Evolutionary conservation across 768 basidiomycete genomes (phyloP).

Genomic region (Calvatia gigantea): DNA sequence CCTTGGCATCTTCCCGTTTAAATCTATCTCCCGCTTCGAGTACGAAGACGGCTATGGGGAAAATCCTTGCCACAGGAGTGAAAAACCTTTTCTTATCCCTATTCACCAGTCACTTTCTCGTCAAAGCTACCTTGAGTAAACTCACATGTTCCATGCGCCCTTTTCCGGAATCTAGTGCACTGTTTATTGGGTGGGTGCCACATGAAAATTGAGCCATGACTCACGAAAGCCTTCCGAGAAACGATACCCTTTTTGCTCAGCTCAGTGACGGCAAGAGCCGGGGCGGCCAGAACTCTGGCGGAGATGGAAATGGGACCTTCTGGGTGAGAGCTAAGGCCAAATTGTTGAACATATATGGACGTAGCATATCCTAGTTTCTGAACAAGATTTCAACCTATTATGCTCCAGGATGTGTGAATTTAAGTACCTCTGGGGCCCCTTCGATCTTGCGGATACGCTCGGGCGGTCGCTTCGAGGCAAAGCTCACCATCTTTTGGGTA

Average conservation of each 20-base stretch:
- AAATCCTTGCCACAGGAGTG: conserved; percentile 42
- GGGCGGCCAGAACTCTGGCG: conserved; percentile 59
- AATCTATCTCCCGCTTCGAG: conserved; percentile 59
- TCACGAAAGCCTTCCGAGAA: conserved; percentile 39
- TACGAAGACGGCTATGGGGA: conserved; percentile 60
- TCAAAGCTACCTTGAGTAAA: conserved; percentile 13
- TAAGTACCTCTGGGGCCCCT: conserved; percentile 44
- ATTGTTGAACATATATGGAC: conserved; percentile 66
- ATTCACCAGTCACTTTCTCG: conserved; percentile 32
- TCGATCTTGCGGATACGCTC: conserved; percentile 54
- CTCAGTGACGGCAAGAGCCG: conserved; percentile 59
- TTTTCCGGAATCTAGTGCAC: conserved; percentile 47
- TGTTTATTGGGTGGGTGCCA: conserved; percentile 10
- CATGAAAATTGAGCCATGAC: not conserved
- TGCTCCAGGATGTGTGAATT: too few species aligned
- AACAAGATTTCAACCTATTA: not conserved
- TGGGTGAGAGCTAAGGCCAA: conserved; percentile 55
- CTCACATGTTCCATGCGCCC: conserved; percentile 79
- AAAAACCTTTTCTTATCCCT: conserved; percentile 72
- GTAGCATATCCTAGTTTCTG: conserved; percentile 63
- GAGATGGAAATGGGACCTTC: conserved; percentile 46
- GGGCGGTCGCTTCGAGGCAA: conserved; percentile 60
- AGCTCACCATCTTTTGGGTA: conserved; percentile 56
- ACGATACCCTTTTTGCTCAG: conserved; percentile 40
- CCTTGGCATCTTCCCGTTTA: conserved; percentile 31